Conservation (phyloP, 164 flowering plant species). For the Litsea cubeba region DNA sequence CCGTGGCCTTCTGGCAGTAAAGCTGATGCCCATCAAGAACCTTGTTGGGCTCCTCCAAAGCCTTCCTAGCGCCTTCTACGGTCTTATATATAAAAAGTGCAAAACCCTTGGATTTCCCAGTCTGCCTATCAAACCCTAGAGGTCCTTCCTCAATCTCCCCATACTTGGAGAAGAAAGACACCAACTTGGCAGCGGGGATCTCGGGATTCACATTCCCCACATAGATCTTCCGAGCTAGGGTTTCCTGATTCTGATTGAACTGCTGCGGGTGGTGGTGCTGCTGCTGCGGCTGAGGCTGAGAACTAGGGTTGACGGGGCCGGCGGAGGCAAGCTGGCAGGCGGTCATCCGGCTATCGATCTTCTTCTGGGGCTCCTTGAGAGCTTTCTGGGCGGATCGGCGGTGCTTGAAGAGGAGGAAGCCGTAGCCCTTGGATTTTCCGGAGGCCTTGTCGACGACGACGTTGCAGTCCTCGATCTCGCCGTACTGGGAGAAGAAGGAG, state of each 20-base stretch:
- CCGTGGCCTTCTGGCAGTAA: slow-evolving; percentile 34
- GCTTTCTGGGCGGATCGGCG: slow-evolving; percentile 28
- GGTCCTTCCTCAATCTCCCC: slow-evolving; percentile 45
- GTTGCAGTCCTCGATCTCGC: slow-evolving; percentile 39
- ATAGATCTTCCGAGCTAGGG: slow-evolving; percentile 28
- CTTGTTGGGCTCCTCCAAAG: slow-evolving; percentile 34
- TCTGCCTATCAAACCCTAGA: slow-evolving; percentile 32
- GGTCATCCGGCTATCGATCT: slow-evolving; percentile 41
- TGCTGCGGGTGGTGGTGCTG: neutral
- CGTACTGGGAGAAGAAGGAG: slow-evolving; percentile 28
- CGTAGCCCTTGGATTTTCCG: slow-evolving; percentile 46
- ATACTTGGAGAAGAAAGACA: slow-evolving; percentile 25
- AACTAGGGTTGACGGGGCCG: slow-evolving; percentile 19
- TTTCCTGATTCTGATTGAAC: slow-evolving; percentile 14
- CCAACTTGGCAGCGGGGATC: slow-evolving; percentile 18
- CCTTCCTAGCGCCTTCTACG: slow-evolving; percentile 29
- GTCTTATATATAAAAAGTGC: slow-evolving; percentile 34
- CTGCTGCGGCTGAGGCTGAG: neutral
- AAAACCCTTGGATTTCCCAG: slow-evolving; percentile 37
- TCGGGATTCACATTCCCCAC: slow-evolving; percentile 31
- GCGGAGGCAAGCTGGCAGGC: slow-evolving; percentile 38
- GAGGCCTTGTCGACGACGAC: slow-evolving; percentile 36
- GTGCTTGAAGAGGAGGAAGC: slow-evolving; percentile 37
- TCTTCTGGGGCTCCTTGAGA: slow-evolving; percentile 41
- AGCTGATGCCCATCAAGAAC: slow-evolving; percentile 31